Evolutionary conservation across 169 alveolate species (phyloP).

Genomic region (Cryptosporidium felis): DNA sequence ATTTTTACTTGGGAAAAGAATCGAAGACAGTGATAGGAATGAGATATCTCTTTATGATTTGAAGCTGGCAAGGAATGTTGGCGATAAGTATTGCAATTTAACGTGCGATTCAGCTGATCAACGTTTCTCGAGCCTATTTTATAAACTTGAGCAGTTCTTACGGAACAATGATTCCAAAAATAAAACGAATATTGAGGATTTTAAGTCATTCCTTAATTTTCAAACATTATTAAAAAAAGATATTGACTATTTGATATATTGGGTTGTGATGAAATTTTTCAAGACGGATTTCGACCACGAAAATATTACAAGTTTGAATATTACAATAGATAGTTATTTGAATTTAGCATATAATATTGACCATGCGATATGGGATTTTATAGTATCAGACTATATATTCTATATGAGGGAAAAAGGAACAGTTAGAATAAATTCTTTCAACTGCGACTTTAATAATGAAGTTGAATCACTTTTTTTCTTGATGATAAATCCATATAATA

Average conservation of each 20-base stretch:
- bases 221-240: background rate
- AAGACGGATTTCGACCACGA: background rate
- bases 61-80: background rate
- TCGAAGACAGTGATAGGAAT: too few relatives aligned
- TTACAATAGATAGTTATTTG: background rate
- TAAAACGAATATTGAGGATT: background rate
- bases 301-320: background rate
- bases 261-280: conserved; percentile 19
- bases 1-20: background rate
- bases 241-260: background rate
- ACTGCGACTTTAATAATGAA: conserved; percentile 29
- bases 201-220: background rate
- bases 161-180: background rate
- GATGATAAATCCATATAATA: conserved; percentile 27
- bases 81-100: background rate
- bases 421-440: background rate
- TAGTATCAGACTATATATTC: conserved; percentile 13
- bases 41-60: background rate
- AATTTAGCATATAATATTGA: conserved; percentile 49
- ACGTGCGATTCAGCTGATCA: background rate
- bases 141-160: background rate
- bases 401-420: background rate
- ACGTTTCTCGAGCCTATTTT: background rate
- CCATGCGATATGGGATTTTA: conserved; percentile 23
- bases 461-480: conserved; percentile 46